Conservation (phyloP, 108 stramenopile genomes). For the Licmophora abbreviata region DNA sequence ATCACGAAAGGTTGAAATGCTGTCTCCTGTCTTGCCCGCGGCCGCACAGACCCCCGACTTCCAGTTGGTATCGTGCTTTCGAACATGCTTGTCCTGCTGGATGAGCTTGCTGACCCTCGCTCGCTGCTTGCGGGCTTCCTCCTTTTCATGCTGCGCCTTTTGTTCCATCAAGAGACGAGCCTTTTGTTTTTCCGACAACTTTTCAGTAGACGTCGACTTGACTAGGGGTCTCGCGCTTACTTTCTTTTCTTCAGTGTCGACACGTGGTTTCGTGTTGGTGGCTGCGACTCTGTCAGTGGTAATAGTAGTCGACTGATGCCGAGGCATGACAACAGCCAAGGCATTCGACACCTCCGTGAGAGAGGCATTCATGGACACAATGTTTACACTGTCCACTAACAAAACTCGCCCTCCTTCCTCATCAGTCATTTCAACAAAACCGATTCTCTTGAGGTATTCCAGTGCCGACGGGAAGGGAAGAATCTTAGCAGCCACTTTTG, state of each 20-base stretch:
- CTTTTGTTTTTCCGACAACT: conserved; percentile 66
- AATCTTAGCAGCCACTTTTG: conserved; percentile 32
- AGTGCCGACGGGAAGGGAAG: conserved; percentile 21
- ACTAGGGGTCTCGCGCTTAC: conserved; percentile 6
- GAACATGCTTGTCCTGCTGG: conserved; percentile 50
- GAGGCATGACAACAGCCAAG: conserved; percentile 16
- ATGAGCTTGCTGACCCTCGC: conserved; percentile 28
- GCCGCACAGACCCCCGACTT: conserved; percentile 48
- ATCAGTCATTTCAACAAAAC: conserved; percentile 17
- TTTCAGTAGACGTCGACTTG: too few relatives aligned
- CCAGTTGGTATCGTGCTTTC: conserved; percentile 68
- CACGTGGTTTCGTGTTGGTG: neutral
- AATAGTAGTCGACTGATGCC: neutral
- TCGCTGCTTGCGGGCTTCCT: conserved; percentile 35
- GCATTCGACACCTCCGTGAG: conserved; percentile 23
- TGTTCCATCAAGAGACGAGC: conserved; percentile 48
- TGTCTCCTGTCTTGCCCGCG: conserved; percentile 51
- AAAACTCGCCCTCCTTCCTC: conserved; percentile 17
- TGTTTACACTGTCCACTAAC: conserved; percentile 5
- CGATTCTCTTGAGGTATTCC: conserved; percentile 30
- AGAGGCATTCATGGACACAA: conserved; percentile 16
- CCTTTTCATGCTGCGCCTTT: conserved; percentile 34
- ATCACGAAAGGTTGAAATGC: conserved; percentile 63
- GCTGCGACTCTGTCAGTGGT: conserved; percentile 6
- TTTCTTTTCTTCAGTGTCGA: conserved; percentile 6